Evolutionary conservation across 192 early-diverging fungal genomes (phyloP).

Genomic region (Linnemannia hyalina): DNA sequence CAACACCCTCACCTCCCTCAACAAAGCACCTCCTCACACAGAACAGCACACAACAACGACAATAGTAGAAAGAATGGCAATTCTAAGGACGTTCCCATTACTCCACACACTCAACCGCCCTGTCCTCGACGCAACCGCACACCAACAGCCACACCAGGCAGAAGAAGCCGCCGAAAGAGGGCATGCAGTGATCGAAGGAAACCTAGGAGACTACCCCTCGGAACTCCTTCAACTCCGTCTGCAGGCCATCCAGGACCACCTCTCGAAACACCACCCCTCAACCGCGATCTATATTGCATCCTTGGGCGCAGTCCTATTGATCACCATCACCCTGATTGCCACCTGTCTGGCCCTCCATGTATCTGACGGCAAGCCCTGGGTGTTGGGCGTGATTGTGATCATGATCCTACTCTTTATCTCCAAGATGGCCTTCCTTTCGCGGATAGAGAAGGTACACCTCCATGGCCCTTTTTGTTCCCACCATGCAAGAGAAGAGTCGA

Average conservation of each 20-base stretch:
- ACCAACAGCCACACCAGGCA: background rate
- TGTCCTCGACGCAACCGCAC: slow-evolving; percentile 3
- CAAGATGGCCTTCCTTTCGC: slow-evolving; percentile 51
- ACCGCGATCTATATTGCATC: slow-evolving; percentile 33
- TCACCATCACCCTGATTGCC: slow-evolving; percentile 13
- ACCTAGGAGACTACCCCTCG: slow-evolving; percentile 26
- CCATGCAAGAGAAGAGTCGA: background rate
- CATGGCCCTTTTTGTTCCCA: background rate
- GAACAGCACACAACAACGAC: background rate
- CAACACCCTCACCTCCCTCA: background rate
- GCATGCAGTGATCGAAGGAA: slow-evolving; percentile 18
- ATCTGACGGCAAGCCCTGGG: slow-evolving; percentile 46
- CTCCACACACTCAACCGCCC: slow-evolving; percentile 29
- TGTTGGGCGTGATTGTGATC: slow-evolving; percentile 39
- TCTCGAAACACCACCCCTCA: slow-evolving; percentile 19
- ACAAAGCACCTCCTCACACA: background rate
- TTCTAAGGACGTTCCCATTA: slow-evolving; percentile 30
- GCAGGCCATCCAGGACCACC: slow-evolving; percentile 20
- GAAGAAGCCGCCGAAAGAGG: slow-evolving; percentile 28
- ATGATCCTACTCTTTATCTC: slow-evolving; percentile 38
- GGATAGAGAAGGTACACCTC: slow-evolving; percentile 36
- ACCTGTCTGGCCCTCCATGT: slow-evolving; percentile 27
- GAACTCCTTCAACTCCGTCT: slow-evolving; percentile 39
- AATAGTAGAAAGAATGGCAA: slow-evolving; percentile 16
- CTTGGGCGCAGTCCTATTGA: slow-evolving; percentile 11